Evolutionary conservation across 2,329 filamentous ascomycete species (phyloP).

Genomic region (Harringtonia lauricola): DNA sequence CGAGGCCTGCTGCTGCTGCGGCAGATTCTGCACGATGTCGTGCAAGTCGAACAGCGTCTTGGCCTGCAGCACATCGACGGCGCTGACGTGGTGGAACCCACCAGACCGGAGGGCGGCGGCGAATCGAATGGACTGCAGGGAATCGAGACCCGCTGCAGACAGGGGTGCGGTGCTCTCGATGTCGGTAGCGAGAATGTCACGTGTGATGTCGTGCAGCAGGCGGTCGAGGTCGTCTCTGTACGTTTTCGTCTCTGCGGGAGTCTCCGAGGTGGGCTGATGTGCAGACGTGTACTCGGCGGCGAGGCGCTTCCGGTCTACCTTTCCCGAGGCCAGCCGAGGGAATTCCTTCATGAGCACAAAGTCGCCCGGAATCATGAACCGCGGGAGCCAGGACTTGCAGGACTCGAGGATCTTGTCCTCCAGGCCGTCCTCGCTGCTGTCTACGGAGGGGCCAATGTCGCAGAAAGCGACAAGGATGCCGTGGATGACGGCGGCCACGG

Average conservation of each 20-base stretch:
- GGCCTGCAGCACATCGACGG: conserved; percentile 50
- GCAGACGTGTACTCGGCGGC: conserved; percentile 36
- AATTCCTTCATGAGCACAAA: conserved; percentile 53
- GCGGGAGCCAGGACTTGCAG: conserved; percentile 67
- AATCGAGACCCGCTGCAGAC: conserved; percentile 26
- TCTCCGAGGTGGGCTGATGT: background rate
- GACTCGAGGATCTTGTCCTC: conserved; percentile 37
- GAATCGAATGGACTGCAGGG: conserved; percentile 33
- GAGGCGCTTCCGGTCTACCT: conserved; percentile 61
- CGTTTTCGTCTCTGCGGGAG: conserved; percentile 1
- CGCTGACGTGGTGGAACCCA: conserved; percentile 40
- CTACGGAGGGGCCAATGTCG: conserved; percentile 23
- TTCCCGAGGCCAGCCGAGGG: conserved; percentile 71
- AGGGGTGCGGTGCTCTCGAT: conserved; percentile 19
- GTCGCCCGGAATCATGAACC: conserved; percentile 74
- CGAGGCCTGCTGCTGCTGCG: background rate
- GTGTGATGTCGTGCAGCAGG: conserved; percentile 21
- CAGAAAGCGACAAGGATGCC: conserved; percentile 68
- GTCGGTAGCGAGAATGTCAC: conserved; percentile 15
- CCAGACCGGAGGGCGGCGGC: conserved; percentile 50
- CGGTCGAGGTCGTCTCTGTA: conserved; percentile 21
- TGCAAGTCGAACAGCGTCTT: conserved; percentile 26
- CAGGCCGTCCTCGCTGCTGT: conserved; percentile 15
- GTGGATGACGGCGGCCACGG: conserved; percentile 54
- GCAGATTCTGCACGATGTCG: conserved; percentile 8